Evolutionary conservation across 768 basidiomycete genomes (phyloP).

Genomic region (Rossbeevera mucosa): DNA sequence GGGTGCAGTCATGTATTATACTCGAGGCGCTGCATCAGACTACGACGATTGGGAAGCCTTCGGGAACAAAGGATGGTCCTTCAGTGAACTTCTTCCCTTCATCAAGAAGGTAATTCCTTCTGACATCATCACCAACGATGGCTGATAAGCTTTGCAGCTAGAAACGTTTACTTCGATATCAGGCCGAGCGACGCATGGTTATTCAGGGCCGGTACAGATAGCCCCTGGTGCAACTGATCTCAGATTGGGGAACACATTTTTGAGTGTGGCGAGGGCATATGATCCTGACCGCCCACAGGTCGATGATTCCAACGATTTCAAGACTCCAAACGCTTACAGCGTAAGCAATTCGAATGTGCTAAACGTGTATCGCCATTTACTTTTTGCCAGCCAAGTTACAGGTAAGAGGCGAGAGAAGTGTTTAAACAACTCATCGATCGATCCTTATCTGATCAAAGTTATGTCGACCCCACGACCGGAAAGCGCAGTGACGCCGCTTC

Average conservation of each 20-base stretch:
- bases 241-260: constrained; percentile 36
- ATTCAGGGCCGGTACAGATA: constrained; percentile 29
- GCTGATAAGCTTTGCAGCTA: constrained; percentile 34
- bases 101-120: constrained; percentile 44
- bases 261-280: constrained; percentile 41
- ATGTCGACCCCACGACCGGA: constrained; percentile 41
- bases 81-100: constrained; percentile 51
- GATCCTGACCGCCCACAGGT: constrained; percentile 43
- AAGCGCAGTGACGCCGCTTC: constrained; percentile 29
- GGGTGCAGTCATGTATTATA: constrained; percentile 44
- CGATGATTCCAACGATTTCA: constrained; percentile 28
- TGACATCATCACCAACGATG: constrained; percentile 32
- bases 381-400: constrained; percentile 12
- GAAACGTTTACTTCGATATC: constrained; percentile 33
- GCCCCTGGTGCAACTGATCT: constrained; percentile 7
- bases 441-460: constrained; percentile 35
- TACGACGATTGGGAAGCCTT: constrained; percentile 56
- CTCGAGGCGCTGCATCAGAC: constrained; percentile 56
- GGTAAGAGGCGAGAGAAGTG: constrained; percentile 2
- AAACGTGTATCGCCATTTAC: not conserved
- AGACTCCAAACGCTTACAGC: constrained; percentile 20
- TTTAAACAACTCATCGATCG: not conserved
- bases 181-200: constrained; percentile 35
- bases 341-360: constrained; percentile 10
- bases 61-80: constrained; percentile 59